phyloP scores from a whole-genome alignment of 805 yeast species.

The Debaryomyces tyrocola region DNA sequence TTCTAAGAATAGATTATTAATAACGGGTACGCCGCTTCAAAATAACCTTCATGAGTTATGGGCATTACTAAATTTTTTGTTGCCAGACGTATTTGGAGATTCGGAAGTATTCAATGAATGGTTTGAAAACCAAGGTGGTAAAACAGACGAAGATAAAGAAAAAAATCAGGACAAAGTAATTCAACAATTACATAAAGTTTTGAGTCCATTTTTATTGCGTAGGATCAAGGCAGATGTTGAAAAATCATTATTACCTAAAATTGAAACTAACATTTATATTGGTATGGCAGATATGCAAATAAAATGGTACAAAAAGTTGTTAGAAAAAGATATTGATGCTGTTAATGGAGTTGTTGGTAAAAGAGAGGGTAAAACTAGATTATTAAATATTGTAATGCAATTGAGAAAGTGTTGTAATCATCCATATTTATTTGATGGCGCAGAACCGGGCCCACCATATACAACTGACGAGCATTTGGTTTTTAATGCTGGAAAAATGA shows the following conservation, averaged over 20 bases:
- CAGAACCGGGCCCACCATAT: conserved; percentile 97
- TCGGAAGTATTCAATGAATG: conserved; percentile 87
- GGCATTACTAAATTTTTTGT: conserved; percentile 86
- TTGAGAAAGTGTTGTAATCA: conserved; percentile 95
- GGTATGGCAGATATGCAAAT: conserved; percentile 96
- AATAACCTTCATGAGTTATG: conserved; percentile 94
- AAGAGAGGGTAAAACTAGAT: conserved; percentile 87
- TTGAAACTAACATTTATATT: conserved; percentile 84
- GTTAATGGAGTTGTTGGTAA: conserved; percentile 96
- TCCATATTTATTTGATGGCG: conserved; percentile 97
- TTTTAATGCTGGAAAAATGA: conserved; percentile 88
- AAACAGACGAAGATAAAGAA: conserved; percentile 37
- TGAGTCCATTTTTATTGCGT: conserved; percentile 84
- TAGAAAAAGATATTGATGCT: conserved; percentile 93
- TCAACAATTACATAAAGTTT: conserved; percentile 81
- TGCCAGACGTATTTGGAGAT: conserved; percentile 95
- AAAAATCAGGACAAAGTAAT: conserved; percentile 74
- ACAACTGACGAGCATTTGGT: conserved; percentile 94
- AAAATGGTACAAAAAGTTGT: conserved; percentile 82
- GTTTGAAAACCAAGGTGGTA: conserved; percentile 62
- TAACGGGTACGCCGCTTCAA: conserved; percentile 96
- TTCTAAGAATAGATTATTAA: conserved; percentile 78
- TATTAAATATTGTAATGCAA: conserved; percentile 95
- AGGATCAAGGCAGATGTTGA: conserved; percentile 94
- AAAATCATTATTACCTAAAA: conserved; percentile 84